Evolutionary conservation across 2,329 filamentous ascomycete species (phyloP).

Genomic region (Pseudogymnoascus sp.): DNA sequence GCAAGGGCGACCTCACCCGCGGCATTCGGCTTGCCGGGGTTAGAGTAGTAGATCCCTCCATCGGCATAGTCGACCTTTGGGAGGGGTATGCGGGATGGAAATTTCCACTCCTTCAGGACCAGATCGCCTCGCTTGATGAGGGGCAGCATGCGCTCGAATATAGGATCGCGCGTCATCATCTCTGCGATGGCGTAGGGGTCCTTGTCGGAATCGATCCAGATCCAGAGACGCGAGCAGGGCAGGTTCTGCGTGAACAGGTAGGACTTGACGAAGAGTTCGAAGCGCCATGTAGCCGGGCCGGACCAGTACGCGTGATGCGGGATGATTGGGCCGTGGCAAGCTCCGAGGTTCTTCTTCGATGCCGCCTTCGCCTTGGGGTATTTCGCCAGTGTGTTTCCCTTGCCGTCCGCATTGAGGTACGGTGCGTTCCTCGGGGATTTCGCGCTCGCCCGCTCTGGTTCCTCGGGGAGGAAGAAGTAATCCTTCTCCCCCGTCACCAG

Average conservation of each 20-base stretch:
- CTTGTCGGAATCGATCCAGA: slow-evolving; percentile 47
- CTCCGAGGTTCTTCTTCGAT: slow-evolving; percentile 36
- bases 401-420: slow-evolving; percentile 29
- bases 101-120: slow-evolving; percentile 43
- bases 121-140: slow-evolving; percentile 46
- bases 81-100: slow-evolving; percentile 43
- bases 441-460: slow-evolving; percentile 26
- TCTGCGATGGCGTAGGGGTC: slow-evolving; percentile 41
- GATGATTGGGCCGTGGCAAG: slow-evolving; percentile 46
- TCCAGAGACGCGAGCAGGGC: slow-evolving; percentile 42
- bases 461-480: slow-evolving; percentile 39
- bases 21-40: slow-evolving; percentile 33
- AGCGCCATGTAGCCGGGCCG: slow-evolving; percentile 46
- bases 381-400: slow-evolving; percentile 25
- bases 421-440: slow-evolving; percentile 25
- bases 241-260: slow-evolving; percentile 50
- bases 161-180: slow-evolving; percentile 42
- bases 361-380: slow-evolving; percentile 30
- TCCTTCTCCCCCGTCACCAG: slow-evolving; percentile 39
- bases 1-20: slow-evolving; percentile 33
- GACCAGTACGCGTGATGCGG: slow-evolving; percentile 51
- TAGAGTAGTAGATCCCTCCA: slow-evolving; percentile 41
- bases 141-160: slow-evolving; percentile 45
- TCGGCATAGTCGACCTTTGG: slow-evolving; percentile 41
- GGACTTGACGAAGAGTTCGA: slow-evolving; percentile 48